Percentiles rank a stretch among this genome's conserved stretches.
Evolutionary conservation across 2,329 filamentous ascomycete genomes (phyloP).

Genomic region (Podosphaera aphanis): DNA sequence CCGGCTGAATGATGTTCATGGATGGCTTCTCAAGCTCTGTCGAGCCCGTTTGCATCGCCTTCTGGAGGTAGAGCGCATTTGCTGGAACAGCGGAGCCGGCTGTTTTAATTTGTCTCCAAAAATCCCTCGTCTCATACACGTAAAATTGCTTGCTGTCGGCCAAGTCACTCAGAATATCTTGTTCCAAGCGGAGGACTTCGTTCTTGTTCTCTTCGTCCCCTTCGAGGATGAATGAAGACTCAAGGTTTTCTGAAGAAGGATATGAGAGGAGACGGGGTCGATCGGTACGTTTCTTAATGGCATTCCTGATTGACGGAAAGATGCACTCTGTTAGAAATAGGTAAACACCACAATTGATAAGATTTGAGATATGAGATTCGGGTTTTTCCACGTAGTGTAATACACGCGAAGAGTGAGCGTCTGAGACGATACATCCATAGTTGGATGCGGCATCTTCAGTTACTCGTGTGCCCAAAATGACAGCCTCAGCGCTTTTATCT

Average conservation of each 20-base stretch:
- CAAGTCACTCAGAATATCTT: constrained; percentile 86
- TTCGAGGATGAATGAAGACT: constrained; percentile 40
- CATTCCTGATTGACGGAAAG: constrained; percentile 81
- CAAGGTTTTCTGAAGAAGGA: constrained; percentile 82
- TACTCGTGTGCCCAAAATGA: constrained; percentile 83
- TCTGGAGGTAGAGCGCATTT: constrained; percentile 87
- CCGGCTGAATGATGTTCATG: constrained; percentile 69
- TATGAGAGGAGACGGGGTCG: constrained; percentile 83
- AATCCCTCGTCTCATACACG: constrained; percentile 95
- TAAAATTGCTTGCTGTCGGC: constrained; percentile 96
- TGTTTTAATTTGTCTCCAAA: constrained; percentile 99
- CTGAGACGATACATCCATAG: constrained; percentile 94
- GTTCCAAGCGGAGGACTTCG: constrained; percentile 81
- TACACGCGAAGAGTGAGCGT: constrained; percentile 79
- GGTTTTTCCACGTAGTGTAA: constrained; percentile 99
- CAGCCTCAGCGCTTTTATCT: constrained; percentile 86
- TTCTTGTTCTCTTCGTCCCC: constrained; percentile 54
- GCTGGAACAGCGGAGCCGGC: constrained; percentile 90
- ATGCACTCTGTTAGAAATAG: constrained; percentile 89
- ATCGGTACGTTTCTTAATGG: constrained; percentile 87
- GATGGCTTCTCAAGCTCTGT: constrained; percentile 64
- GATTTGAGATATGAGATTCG: constrained; percentile 86
- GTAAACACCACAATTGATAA: constrained; percentile 98
- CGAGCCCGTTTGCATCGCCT: constrained; percentile 66
- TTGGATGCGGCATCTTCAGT: constrained; percentile 79